Evolutionary conservation across 2,329 filamentous ascomycete species (phyloP), one percentile per base, ranked within the genome.

Genomic region (Clonostachys sp.): DNA sequence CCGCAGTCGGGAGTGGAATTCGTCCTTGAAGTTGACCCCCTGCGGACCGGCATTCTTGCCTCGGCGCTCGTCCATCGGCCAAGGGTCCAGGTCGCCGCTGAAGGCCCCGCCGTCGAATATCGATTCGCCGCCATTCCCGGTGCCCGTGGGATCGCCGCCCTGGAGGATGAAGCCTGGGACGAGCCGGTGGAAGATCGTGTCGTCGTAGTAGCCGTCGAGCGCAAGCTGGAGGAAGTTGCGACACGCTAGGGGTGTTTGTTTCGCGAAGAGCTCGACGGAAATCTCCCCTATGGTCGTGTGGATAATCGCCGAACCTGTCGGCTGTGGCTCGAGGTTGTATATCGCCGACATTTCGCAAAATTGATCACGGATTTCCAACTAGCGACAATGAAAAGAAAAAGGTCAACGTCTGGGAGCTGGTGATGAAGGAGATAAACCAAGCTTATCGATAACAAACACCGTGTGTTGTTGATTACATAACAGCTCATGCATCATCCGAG

Each of bases 181-280:
- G 6, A 97, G 77, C 20, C 94, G 89, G 71, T 99, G 94, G 71
- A 99, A 99, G 52, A 94, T 85, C 0, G 91, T 96, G 61, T 86
- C 84, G 58, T 90, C 86, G 73, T 97, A 99, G 74, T 97, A 97
- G 56, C 91, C 91, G 63, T 99, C 91, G 56, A 96, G 80, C 62
- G 89, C 94, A 61, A 91, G 86, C 66, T 99, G 94, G 36, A 99
- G 79, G 68, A 99, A 99, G 72, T 96, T 97, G 57, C 92, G 90
- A 62, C 86, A 91, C 24, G 94, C 87, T 52, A 96, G 77, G 9
- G 94, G 94, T 1, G 89, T 87, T 68, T 99, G 94, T 62, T 94
- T 94, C 16, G 91, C 91, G 74, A 96, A 99, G 48, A 99, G 84
- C 67, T 96, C 90, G 67, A 99, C 80, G 36, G 88, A 85, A 49